Conservation (phyloP, 352 stramenopile genomes). For the Phytophthora pisi region DNA sequence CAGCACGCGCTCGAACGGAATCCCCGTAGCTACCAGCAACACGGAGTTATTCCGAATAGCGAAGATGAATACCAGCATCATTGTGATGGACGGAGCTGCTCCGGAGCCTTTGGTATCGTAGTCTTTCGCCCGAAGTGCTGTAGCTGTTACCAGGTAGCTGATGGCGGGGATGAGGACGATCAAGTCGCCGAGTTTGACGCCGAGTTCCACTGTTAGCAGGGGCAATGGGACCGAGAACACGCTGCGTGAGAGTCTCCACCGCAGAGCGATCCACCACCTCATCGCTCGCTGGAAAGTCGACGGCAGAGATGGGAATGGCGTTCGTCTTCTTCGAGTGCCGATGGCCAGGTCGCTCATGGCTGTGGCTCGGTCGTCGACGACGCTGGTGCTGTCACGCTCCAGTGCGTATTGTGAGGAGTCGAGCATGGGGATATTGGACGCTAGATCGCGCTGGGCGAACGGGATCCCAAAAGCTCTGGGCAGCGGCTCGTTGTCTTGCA, state of each 20-base stretch:
- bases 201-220: slow-evolving; percentile 19
- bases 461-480: slow-evolving; percentile 1
- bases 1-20: slow-evolving; percentile 47
- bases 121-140: not conserved
- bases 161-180: slow-evolving; percentile 21
- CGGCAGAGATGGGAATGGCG: slow-evolving; percentile 8
- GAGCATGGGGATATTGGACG: slow-evolving; percentile 13
- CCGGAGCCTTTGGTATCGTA: slow-evolving; percentile 16
- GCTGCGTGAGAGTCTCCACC: slow-evolving; percentile 15
- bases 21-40: slow-evolving; percentile 33
- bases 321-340: slow-evolving; percentile 6
- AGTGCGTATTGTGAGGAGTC: slow-evolving; percentile 17
- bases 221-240: slow-evolving; percentile 26
- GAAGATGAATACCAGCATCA: slow-evolving; percentile 40
- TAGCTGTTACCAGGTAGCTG: slow-evolving; percentile 8
- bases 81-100: slow-evolving; percentile 20
- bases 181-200: slow-evolving; percentile 40
- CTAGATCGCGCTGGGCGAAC: slow-evolving; percentile 8
- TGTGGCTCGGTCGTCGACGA: slow-evolving; percentile 15
- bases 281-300: slow-evolving; percentile 10
- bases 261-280: slow-evolving; percentile 21
- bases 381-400: slow-evolving; percentile 13
- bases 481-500: slow-evolving; percentile 12
- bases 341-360: slow-evolving; percentile 15
- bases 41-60: slow-evolving; percentile 51